Conservation (phyloP, 257 asterid species). For the Ophiorrhiza pumila region DNA sequence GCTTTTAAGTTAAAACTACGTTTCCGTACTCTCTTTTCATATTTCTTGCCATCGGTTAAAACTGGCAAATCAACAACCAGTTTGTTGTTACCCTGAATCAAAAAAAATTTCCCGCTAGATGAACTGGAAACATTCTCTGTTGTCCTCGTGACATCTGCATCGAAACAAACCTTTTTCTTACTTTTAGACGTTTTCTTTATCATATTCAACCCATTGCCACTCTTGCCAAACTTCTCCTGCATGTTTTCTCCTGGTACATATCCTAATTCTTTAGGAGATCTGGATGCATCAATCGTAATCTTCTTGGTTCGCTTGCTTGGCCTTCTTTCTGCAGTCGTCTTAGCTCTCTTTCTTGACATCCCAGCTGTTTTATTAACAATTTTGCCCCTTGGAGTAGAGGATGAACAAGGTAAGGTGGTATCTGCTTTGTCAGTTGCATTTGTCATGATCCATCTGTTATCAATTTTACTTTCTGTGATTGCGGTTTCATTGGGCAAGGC, state of each 20-base stretch:
- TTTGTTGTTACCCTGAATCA: constrained; percentile 15
- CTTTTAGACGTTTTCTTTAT: constrained; percentile 27
- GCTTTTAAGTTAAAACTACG: constrained; percentile 18
- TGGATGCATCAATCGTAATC: constrained; percentile 27
- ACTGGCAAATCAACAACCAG: constrained; percentile 22
- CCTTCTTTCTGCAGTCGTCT: constrained; percentile 20
- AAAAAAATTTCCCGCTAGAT: constrained; percentile 28
- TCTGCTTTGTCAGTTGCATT: constrained; percentile 22
- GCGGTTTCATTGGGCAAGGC: constrained; percentile 18
- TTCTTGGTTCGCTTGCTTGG: constrained; percentile 43
- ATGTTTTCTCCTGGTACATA: constrained; percentile 19
- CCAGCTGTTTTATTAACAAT: constrained; percentile 12
- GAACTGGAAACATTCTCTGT: constrained; percentile 18
- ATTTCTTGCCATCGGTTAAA: constrained; percentile 30
- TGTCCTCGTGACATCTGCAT: constrained; percentile 24
- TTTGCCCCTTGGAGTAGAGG: constrained; percentile 17
- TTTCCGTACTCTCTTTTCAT: constrained; percentile 21
- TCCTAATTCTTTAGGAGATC: constrained; percentile 23
- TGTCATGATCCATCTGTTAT: constrained; percentile 19
- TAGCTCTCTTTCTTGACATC: constrained; percentile 27
- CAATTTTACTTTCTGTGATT: constrained; percentile 16
- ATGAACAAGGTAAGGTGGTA: constrained; percentile 11
- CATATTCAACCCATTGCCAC: constrained; percentile 11
- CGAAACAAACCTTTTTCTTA: constrained; percentile 21
- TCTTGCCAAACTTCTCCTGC: constrained; percentile 24